Evolutionary conservation across 495 filamentous ascomycete species (phyloP).

Genomic region (Aspergillus homomorphus): DNA sequence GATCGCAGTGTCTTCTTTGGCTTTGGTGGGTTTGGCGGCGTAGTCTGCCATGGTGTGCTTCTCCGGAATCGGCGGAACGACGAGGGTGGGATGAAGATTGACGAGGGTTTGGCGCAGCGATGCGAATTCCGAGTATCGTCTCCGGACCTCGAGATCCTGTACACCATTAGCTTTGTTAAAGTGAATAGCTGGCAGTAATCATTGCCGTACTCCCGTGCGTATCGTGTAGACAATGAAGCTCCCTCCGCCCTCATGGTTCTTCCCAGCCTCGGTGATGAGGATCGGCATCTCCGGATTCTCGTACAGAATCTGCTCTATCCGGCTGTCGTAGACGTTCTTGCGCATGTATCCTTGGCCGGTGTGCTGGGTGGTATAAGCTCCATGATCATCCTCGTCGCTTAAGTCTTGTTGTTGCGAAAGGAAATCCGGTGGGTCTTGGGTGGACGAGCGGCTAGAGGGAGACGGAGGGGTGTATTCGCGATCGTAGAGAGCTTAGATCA

Average conservation of each 20-base stretch:
- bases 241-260: slow-evolving; percentile 86
- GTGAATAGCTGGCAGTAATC: neutral
- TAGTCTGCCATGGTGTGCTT: slow-evolving; percentile 99
- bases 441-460: slow-evolving; percentile 43
- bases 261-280: slow-evolving; percentile 87
- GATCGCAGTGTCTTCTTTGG: slow-evolving; percentile 93
- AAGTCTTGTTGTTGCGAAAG: slow-evolving; percentile 53
- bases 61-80: slow-evolving; percentile 95
- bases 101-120: slow-evolving; percentile 85
- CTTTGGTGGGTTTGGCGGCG: slow-evolving; percentile 93
- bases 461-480: slow-evolving; percentile 48
- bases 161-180: slow-evolving; percentile 9
- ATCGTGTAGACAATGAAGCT: slow-evolving; percentile 97
- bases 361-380: slow-evolving; percentile 32
- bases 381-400: slow-evolving; percentile 61
- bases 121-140: slow-evolving; percentile 96
- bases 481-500: slow-evolving; percentile 35
- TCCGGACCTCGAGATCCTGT: slow-evolving; percentile 89
- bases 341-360: slow-evolving; percentile 44
- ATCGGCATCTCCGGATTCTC: slow-evolving; percentile 89
- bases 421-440: slow-evolving; percentile 56
- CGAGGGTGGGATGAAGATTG: slow-evolving; percentile 85
- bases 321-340: slow-evolving; percentile 87
- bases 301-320: slow-evolving; percentile 93
- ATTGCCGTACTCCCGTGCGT: slow-evolving; percentile 72